Evolutionary conservation across 2,329 filamentous ascomycete genomes (phyloP).

Genomic region (Aspergillus latus): DNA sequence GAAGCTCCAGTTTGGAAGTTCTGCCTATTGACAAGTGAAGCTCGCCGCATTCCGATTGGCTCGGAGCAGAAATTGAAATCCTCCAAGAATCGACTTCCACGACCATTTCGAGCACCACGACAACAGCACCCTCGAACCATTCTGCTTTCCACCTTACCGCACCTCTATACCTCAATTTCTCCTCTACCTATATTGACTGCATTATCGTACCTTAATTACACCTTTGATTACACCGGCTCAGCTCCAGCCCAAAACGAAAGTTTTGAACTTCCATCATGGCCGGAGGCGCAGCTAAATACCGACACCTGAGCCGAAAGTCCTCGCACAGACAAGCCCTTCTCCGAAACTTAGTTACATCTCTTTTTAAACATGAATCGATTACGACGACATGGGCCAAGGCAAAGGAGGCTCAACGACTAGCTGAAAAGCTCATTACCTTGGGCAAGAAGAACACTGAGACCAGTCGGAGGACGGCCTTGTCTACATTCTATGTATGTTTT

Average conservation of each 20-base stretch:
- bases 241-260: neutral
- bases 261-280: conserved; percentile 60
- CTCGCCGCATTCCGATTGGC: conserved; percentile 37
- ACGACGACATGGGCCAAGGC: conserved; percentile 94
- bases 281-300: conserved; percentile 81
- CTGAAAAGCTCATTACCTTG: conserved; percentile 90
- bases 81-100: conserved; percentile 17
- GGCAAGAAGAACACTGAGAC: conserved; percentile 92
- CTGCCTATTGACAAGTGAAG: conserved; percentile 9
- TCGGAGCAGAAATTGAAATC: conserved; percentile 32
- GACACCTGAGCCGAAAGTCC: conserved; percentile 81
- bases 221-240: neutral
- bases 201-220: no score
- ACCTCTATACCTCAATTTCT: neutral
- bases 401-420: conserved; percentile 91
- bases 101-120: neutral
- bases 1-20: conserved; percentile 14
- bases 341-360: conserved; percentile 91
- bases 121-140: neutral
- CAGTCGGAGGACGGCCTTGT: conserved; percentile 69
- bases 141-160: neutral
- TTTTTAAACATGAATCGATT: conserved; percentile 91
- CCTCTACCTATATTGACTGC: neutral
- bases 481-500: conserved; percentile 76
- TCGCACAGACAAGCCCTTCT: conserved; percentile 88